A percentile compares a stretch with the other conserved stretches of the same genome.
Conservation (phyloP, 495 filamentous ascomycete genomes). For the Trichoderma erinaceum region DNA sequence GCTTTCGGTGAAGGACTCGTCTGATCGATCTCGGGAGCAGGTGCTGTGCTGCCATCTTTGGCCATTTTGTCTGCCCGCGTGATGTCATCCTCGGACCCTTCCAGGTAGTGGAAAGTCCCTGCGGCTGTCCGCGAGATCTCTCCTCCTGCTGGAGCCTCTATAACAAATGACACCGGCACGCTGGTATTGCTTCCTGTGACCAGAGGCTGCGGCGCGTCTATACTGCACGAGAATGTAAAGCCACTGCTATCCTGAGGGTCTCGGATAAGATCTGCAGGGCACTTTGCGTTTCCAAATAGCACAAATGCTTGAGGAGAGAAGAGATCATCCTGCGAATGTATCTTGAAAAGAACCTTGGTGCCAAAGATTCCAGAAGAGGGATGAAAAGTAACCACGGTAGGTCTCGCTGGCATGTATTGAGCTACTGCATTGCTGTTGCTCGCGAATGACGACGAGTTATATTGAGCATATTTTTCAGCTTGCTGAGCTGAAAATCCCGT, state of each 20-base stretch:
- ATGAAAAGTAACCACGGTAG: slow-evolving; percentile 55
- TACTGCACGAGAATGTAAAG: slow-evolving; percentile 66
- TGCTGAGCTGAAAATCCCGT: slow-evolving; percentile 36
- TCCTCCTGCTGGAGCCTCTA: slow-evolving; percentile 61
- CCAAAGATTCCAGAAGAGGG: slow-evolving; percentile 63
- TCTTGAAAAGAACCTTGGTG: slow-evolving; percentile 63
- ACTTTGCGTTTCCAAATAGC: slow-evolving; percentile 67
- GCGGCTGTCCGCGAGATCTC: slow-evolving; percentile 58
- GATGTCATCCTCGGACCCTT: slow-evolving; percentile 37
- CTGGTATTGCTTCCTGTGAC: slow-evolving; percentile 58
- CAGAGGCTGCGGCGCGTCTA: slow-evolving; percentile 64
- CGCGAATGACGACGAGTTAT: slow-evolving; percentile 49
- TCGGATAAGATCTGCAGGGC: slow-evolving; percentile 52
- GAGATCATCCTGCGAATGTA: slow-evolving; percentile 65
- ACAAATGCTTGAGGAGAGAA: slow-evolving; percentile 53
- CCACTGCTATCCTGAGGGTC: slow-evolving; percentile 51
- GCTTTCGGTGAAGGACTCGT: slow-evolving; percentile 24
- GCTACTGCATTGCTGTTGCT: slow-evolving; percentile 42
- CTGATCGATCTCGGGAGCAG: slow-evolving; percentile 24
- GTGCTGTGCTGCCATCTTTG: slow-evolving; percentile 26
- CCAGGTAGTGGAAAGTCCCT: slow-evolving; percentile 67
- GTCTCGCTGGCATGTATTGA: slow-evolving; percentile 46
- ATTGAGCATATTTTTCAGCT: slow-evolving; percentile 41
- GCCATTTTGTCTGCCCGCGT: slow-evolving; percentile 41
- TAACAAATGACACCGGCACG: slow-evolving; percentile 65